A percentile compares a stretch with the other conserved stretches of the same genome.
These are phyloP conservation scores for Globisporangium solare DNA, from an alignment of 352 stramenopile species.

Conservation along the genomic window DNA sequence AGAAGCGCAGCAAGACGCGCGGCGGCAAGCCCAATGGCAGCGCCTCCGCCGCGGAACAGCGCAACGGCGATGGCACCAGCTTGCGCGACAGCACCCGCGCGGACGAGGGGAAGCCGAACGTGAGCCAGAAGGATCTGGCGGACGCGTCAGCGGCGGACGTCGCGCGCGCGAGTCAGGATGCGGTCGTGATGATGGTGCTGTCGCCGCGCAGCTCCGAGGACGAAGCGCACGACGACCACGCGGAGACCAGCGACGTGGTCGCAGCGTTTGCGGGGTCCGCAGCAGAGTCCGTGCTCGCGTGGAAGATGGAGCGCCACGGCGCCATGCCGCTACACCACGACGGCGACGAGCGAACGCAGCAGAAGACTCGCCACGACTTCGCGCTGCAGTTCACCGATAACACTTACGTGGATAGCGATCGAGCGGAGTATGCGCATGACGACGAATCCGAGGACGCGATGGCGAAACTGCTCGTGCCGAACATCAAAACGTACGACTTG, in stretches of 20 bases:
- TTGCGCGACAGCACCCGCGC: neutral
- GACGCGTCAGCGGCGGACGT: slow-evolving; percentile 8
- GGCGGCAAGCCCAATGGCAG: neutral
- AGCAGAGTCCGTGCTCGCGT: slow-evolving; percentile 2
- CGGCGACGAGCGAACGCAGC: neutral
- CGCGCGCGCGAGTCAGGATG: slow-evolving; percentile 4
- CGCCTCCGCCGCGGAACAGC: neutral
- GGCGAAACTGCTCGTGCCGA: slow-evolving; percentile 24
- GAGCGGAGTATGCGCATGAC: slow-evolving; percentile 5
- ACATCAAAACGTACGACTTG: slow-evolving; percentile 34
- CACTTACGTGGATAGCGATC: slow-evolving; percentile 13
- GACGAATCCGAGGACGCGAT: slow-evolving; percentile 6
- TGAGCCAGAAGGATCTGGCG: slow-evolving; percentile 7
- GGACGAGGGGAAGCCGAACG: neutral
- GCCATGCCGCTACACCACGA: slow-evolving; percentile 3
- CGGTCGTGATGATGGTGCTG: slow-evolving; percentile 1
- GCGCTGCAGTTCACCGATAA: slow-evolving; percentile 4
- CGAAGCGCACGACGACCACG: slow-evolving; percentile 13
- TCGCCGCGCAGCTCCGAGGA: slow-evolving; percentile 24
- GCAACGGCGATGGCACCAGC: neutral
- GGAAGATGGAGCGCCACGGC: slow-evolving; percentile 7
- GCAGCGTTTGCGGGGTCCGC: slow-evolving; percentile 8
- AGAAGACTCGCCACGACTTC: neutral
- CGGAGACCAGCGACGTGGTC: neutral
- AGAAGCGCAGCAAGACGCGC: slow-evolving; percentile 10